Percentiles rank a stretch among this genome's conserved stretches.
Conservation (phyloP, 371 early-diverging fungal genomes). For the Actinomucor elegans region DNA sequence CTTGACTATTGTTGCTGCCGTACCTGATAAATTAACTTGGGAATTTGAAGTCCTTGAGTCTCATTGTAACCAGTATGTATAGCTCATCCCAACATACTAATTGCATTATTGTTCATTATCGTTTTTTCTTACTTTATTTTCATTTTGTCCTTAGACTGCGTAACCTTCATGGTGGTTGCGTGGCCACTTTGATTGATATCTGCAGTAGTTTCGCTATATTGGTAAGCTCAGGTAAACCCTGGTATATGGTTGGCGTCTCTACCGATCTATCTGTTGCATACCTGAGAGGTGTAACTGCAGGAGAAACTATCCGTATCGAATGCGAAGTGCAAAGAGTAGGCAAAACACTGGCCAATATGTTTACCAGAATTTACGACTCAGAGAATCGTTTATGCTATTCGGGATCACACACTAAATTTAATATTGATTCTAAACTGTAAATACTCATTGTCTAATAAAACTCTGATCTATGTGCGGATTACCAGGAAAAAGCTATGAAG, state of each 20-base stretch:
- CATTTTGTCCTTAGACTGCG: conserved; percentile 12
- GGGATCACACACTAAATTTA: conserved; percentile 43
- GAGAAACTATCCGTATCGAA: conserved; percentile 29
- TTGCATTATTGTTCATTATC: no score
- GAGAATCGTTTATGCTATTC: conserved; percentile 32
- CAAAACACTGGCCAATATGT: conserved; percentile 33
- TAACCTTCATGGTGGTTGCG: conserved; percentile 46
- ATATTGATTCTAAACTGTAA: conserved; percentile 34
- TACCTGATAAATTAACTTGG: conserved; percentile 29
- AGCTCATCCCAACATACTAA: no score
- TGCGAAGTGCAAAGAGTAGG: conserved; percentile 42
- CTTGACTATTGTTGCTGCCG: conserved; percentile 12
- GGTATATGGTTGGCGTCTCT: conserved; percentile 37
- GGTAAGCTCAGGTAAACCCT: conserved; percentile 22
- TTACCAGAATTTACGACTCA: conserved; percentile 36
- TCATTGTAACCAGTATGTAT: conserved; percentile 36
- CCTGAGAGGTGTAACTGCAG: conserved; percentile 30
- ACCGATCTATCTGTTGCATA: conserved; percentile 39
- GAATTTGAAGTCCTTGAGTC: conserved; percentile 30
- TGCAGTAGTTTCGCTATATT: conserved; percentile 42
- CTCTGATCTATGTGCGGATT: no score
- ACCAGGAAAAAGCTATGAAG: no score
- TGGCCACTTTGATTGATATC: conserved; percentile 47
- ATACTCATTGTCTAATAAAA: no score
- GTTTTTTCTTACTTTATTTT: not conserved